These are phyloP conservation scores for Xylona heveae DNA, from an alignment of 495 filamentous ascomycete genomes.

Conservation along the genomic window DNA sequence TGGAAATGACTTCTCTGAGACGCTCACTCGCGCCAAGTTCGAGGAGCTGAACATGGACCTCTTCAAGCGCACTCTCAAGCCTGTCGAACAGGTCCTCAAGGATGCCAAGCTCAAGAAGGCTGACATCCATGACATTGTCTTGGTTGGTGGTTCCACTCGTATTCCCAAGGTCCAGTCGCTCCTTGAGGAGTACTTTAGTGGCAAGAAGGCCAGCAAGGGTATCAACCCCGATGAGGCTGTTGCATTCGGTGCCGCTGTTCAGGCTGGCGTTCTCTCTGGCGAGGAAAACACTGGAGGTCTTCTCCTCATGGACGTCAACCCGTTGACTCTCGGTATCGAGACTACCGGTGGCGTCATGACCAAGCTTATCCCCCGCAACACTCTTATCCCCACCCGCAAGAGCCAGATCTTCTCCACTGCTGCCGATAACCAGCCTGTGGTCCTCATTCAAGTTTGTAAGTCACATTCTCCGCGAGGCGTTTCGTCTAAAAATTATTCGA, in stretches of 20 bases:
- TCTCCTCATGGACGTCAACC: constrained; percentile 97
- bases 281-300: constrained; percentile 57
- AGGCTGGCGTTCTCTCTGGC: constrained; percentile 85
- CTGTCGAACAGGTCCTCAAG: constrained; percentile 91
- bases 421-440: constrained; percentile 93
- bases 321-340: constrained; percentile 93
- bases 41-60: constrained; percentile 97
- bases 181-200: constrained; percentile 84
- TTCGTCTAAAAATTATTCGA: too few species aligned
- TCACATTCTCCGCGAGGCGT: constrained; percentile 1
- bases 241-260: constrained; percentile 90
- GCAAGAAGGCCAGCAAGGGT: constrained; percentile 94
- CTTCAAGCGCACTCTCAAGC: constrained; percentile 97
- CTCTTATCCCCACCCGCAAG: constrained; percentile 90
- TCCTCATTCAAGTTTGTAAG: constrained; percentile 80
- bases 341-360: constrained; percentile 98
- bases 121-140: constrained; percentile 72
- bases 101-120: constrained; percentile 79
- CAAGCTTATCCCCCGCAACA: constrained; percentile 88
- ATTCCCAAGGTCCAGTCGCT: constrained; percentile 92
- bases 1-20: constrained; percentile 96
- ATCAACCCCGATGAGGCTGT: constrained; percentile 98
- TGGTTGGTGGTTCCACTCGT: constrained; percentile 86
- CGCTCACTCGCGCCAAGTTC: constrained; percentile 95
- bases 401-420: constrained; percentile 96